Conservation (phyloP, 2,329 filamentous ascomycete species). For the Claviceps sp. region DNA sequence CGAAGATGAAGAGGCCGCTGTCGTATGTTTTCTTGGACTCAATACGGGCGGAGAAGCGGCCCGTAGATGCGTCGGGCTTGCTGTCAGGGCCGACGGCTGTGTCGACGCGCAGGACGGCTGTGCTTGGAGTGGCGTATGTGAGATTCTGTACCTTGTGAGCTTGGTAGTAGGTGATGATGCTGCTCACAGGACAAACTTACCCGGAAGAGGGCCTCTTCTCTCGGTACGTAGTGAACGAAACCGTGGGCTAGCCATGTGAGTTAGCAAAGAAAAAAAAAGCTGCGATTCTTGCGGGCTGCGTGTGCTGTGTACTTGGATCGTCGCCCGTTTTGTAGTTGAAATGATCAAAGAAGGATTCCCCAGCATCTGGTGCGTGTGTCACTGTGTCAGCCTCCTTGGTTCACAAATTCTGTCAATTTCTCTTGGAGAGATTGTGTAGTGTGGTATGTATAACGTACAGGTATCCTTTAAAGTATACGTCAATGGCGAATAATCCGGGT, state of each 20-base stretch:
- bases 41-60: slow-evolving; percentile 50
- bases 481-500: slow-evolving; percentile 34
- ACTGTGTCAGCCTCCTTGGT: background rate
- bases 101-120: slow-evolving; percentile 47
- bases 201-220: slow-evolving; percentile 24
- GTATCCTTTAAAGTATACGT: slow-evolving; percentile 35
- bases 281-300: background rate
- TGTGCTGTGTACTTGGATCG: slow-evolving; percentile 28
- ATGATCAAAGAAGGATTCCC: slow-evolving; percentile 38
- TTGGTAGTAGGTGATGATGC: background rate
- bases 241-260: slow-evolving; percentile 23
- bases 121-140: slow-evolving; percentile 40
- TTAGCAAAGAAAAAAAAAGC: background rate
- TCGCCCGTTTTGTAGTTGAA: slow-evolving; percentile 39
- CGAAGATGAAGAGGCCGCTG: slow-evolving; percentile 54
- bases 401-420: too few relatives aligned
- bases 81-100: slow-evolving; percentile 36
- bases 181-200: slow-evolving; percentile 18
- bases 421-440: background rate
- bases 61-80: slow-evolving; percentile 38
- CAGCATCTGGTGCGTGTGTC: slow-evolving; percentile 25
- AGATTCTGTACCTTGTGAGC: slow-evolving; percentile 36
- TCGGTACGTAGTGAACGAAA: slow-evolving; percentile 40
- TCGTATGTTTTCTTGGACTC: slow-evolving; percentile 47
- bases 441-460: slow-evolving; percentile 24